A percentile compares a stretch with the other conserved stretches of the same genome.
Evolutionary conservation across 371 early-diverging fungal genomes (phyloP).

Genomic region (Blakeslea trispora): DNA sequence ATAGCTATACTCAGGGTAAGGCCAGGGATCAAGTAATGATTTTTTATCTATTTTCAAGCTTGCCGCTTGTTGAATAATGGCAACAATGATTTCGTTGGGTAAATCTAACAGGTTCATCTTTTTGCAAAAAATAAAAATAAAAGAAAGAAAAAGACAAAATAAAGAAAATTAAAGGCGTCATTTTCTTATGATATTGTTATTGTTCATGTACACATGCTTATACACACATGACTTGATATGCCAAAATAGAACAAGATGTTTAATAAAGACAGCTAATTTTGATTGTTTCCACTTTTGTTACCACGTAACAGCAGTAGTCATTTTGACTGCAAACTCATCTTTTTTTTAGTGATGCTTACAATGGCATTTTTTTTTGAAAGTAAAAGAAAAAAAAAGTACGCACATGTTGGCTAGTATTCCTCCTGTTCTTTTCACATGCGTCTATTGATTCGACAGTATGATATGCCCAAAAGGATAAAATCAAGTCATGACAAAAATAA

Average conservation of each 20-base stretch:
- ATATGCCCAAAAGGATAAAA: no score
- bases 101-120: constrained; percentile 24
- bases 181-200: neutral
- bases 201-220: neutral
- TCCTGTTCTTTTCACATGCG: no score
- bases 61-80: constrained; percentile 28
- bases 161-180: constrained; percentile 2
- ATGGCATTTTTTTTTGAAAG: no score
- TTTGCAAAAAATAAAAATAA: constrained; percentile 1
- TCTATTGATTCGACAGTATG: no score
- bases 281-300: no score
- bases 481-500: no score
- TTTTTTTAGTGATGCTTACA: no score
- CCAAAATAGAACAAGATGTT: constrained; percentile 3
- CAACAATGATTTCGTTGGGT: constrained; percentile 43
- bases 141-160: constrained; percentile 4
- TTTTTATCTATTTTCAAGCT: neutral
- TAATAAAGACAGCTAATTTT: constrained; percentile 7
- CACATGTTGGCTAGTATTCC: no score
- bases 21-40: constrained; percentile 42
- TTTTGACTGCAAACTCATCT: no score
- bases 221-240: no score
- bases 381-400: no score
- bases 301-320: no score
- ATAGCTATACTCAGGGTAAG: constrained; percentile 42